These are phyloP conservation scores for Abrus precatorius DNA, from an alignment of 306 rosid genomes.

Conservation along the genomic window DNA sequence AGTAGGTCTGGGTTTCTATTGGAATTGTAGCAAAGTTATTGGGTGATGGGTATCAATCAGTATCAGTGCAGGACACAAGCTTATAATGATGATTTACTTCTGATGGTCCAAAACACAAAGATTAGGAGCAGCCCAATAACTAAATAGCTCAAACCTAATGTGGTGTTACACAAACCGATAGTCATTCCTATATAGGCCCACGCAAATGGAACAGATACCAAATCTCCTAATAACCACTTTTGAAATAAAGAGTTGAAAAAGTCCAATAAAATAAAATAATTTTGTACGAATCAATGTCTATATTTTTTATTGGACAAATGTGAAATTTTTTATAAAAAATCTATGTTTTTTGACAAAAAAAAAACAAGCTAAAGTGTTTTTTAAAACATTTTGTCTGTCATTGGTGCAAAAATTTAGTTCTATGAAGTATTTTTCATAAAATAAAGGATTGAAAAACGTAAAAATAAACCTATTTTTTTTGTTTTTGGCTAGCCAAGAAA, in stretches of 20 bases:
- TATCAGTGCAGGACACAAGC: too few species aligned
- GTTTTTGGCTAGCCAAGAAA: neutral
- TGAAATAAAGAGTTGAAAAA: neutral
- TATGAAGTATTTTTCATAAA: too few species aligned
- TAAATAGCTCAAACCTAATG: neutral
- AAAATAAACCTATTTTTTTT: too few species aligned
- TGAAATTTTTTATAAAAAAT: too few species aligned
- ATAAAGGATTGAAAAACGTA: too few species aligned
- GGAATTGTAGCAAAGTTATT: neutral
- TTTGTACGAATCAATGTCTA: too few species aligned
- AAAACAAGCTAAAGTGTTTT: too few species aligned
- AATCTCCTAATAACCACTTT: neutral
- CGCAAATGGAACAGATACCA: neutral
- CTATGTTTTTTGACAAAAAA: too few species aligned
- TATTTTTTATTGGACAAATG: too few species aligned
- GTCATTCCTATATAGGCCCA: neutral
- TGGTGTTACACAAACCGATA: neutral
- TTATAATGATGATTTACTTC: neutral
- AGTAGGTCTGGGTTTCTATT: conserved; percentile 3
- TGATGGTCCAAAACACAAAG: neutral
- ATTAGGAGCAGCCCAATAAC: neutral
- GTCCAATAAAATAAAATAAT: too few species aligned
- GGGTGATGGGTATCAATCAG: neutral
- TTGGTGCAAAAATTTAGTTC: too few species aligned
- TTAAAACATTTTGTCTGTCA: too few species aligned